Evolutionary conservation across 2,329 filamentous ascomycete genomes (phyloP).

Genomic region (Trichoderma sp.): DNA sequence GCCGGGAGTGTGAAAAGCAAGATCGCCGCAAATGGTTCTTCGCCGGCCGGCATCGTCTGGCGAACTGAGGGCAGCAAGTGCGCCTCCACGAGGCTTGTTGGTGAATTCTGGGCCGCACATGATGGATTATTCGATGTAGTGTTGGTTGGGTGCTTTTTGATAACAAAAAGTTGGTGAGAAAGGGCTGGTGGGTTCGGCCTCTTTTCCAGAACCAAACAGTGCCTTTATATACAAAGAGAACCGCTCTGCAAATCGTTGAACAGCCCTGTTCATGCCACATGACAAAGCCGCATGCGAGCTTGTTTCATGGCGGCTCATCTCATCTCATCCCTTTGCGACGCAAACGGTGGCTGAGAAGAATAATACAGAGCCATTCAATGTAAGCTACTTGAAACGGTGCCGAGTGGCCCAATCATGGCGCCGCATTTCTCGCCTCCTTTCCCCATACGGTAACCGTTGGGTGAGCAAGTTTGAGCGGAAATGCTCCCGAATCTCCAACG

Average conservation of each 20-base stretch:
- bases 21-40: constrained; percentile 35
- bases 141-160: neutral
- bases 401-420: constrained; percentile 33
- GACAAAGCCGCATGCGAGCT: neutral
- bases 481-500: constrained; percentile 28
- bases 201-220: neutral
- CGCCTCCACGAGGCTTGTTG: constrained; percentile 46
- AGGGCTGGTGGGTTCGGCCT: neutral
- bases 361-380: neutral
- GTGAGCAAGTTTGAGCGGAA: constrained; percentile 41
- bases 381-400: neutral
- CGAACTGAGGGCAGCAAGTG: constrained; percentile 46
- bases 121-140: neutral
- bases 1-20: constrained; percentile 47
- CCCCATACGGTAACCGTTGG: constrained; percentile 31
- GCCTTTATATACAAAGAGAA: neutral
- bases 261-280: neutral
- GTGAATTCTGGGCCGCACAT: constrained; percentile 50
- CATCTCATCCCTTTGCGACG: neutral
- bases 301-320: constrained; percentile 5
- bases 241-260: neutral
- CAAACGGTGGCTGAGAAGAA: neutral
- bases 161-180: neutral
- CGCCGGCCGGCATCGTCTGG: constrained; percentile 23
- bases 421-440: constrained; percentile 25